phyloP scores from a whole-genome alignment of 2,329 filamentous ascomycete species.

The Aspergillus alliaceus region DNA sequence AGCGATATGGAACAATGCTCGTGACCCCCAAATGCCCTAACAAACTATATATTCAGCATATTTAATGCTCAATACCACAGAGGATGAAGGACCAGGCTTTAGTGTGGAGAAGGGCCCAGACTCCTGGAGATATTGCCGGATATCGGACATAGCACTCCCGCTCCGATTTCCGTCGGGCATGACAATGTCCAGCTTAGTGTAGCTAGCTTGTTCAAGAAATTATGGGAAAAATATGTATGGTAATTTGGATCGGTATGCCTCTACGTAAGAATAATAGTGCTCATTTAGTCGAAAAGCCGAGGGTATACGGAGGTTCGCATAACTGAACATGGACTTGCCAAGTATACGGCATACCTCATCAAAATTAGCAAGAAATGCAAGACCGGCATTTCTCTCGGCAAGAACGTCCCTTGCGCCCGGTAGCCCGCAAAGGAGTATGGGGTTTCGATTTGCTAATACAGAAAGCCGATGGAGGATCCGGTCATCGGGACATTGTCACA shows the following conservation, averaged over 20 bases:
- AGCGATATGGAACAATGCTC: too few relatives aligned
- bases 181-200: background rate
- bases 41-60: too few relatives aligned
- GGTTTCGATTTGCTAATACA: background rate
- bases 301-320: background rate
- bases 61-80: too few relatives aligned
- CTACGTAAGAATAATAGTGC: background rate
- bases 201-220: background rate
- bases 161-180: background rate
- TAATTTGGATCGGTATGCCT: background rate
- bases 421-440: background rate
- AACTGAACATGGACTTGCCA: background rate
- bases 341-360: background rate
- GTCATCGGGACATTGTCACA: background rate
- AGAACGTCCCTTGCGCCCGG: background rate
- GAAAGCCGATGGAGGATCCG: conserved; percentile 5
- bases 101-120: background rate
- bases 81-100: background rate
- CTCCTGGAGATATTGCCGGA: background rate
- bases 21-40: too few relatives aligned
- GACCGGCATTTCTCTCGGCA: background rate
- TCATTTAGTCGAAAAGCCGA: background rate
- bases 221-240: background rate
- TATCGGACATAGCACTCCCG: background rate
- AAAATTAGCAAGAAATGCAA: background rate